Base-by-base conservation (phyloP, 1,139 yeast species). In the Candida smagusa region DNA sequence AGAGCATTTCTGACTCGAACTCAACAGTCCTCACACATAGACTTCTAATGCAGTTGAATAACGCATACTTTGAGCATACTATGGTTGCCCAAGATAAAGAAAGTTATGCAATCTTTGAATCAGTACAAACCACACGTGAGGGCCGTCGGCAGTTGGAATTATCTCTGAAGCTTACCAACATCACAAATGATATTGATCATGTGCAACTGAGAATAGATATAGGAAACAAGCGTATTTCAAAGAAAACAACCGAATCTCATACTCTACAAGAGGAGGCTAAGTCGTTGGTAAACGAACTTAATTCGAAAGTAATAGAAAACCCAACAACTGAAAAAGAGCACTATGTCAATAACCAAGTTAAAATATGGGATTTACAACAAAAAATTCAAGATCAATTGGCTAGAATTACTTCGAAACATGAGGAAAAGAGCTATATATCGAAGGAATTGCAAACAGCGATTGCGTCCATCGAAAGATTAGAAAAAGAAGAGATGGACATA, bases 371-470 rank as follows among this genome's bases (percentile, higher is more conserved):
- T 48, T 44, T 58, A 61, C 56, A 68, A 64, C 45, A 65, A 50
- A 33, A 72, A 58, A 50, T 62, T 60, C 33, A 68, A 56, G 47
- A 66, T 46, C 41, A 65, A 60, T 42, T 68, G 52, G 37, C 66
- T 56, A 50, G 61, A 53, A 53, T 63, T 44, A 38, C 68, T 51
- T 39, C 70, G 56, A 52, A 67, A 60, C 48, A 57, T 39, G 54
- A 70, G 25, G 96, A 88, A 49, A 76, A 72, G 40, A 75, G 67
- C 37, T 88, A 85, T 54, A 83, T 84, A 78, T 60, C 68, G 7
- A 68, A 67, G 28, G 95, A 89, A 56, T 76, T 80, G 38, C 70
- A 69, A 34, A 76, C 81, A 43, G 87, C 94, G 0, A 54, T 66
- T 2, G 59, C 63, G 6, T 75, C 90, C 0, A 74, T 79, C 0